Percentiles rank a stretch among this genome's conserved stretches.
These are phyloP conservation scores for Sparassis latifolia DNA, from an alignment of 1,284 basidiomycete genomes.

Conservation along the genomic window DNA sequence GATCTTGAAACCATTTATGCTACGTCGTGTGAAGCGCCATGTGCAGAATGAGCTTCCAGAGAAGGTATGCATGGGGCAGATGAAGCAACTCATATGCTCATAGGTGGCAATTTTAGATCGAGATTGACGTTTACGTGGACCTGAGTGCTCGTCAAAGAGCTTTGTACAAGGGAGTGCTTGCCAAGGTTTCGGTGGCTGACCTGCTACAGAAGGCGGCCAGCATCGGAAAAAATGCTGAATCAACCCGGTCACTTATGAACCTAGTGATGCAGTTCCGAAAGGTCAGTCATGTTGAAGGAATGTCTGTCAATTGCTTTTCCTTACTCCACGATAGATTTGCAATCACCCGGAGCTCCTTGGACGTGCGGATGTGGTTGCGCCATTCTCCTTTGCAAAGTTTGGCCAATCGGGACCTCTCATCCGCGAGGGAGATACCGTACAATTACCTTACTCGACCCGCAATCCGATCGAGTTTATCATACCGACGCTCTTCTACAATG, in stretches of 20 bases:
- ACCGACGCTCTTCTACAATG: conserved; percentile 75
- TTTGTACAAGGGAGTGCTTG: conserved; percentile 88
- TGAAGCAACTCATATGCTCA: not conserved
- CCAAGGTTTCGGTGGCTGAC: conserved; percentile 93
- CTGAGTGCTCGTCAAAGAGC: conserved; percentile 89
- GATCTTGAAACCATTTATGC: conserved; percentile 99
- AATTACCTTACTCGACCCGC: conserved; percentile 78
- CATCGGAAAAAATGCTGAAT: conserved; percentile 76
- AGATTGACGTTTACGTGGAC: conserved; percentile 94
- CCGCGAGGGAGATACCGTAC: conserved; percentile 82
- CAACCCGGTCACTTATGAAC: conserved; percentile 94
- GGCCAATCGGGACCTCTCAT: conserved; percentile 77
- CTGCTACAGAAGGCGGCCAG: conserved; percentile 90
- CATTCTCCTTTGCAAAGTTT: conserved; percentile 85
- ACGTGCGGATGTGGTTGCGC: conserved; percentile 91
- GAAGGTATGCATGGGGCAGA: conserved; percentile 54
- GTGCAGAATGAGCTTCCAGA: conserved; percentile 99
- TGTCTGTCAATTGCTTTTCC: conserved; percentile 1
- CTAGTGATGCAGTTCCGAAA: conserved; percentile 99
- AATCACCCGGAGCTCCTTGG: conserved; percentile 99
- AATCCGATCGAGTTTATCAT: conserved; percentile 82
- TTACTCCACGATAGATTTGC: conserved; percentile 62
- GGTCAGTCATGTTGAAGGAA: conserved; percentile 32
- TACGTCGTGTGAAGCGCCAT: conserved; percentile 95
- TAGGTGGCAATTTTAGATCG: conserved; percentile 58